Evolutionary conservation across 306 rosid genomes (phyloP), one percentile per base, ranked within the genome.

Genomic region (Rubus idaeus): DNA sequence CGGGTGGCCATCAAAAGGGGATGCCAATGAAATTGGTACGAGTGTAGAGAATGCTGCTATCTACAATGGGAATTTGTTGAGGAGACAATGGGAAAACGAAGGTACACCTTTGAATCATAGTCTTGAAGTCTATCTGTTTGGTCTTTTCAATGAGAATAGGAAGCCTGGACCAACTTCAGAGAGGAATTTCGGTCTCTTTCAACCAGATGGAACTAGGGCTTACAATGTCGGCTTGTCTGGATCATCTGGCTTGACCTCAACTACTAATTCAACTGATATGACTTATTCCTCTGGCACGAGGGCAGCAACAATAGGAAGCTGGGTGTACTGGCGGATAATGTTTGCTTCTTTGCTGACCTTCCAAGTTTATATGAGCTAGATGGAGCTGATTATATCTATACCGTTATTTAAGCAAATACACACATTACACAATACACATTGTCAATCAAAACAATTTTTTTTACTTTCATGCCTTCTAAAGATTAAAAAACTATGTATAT

Each of bases 1-100:
- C 5, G 98, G 98, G 17, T 94, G 98, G 98, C 98, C 98, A 2
- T 91, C 98, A 10, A 90, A 80, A 76, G 98, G 98, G 4, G 97
- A 91, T 41, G 0, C 77, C 3, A 66, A 83, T 18, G 99, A 92
- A 67, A 75, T 44, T 11, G 99, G 98, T 41, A 98, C 96, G 18
- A 86, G 90, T 3, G 70, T 90, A 0, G 82, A 81, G 52, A 96
- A 96, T 84, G 97, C 99, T 2, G 97, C 97, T 0, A 80, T 75
- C 20, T 91, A 89, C 45, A 94, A 90, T 44, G 81, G 90, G 78
- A 94, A 94, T 40, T 75, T 94, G 81, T 14, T 94, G 82, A 90
- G 87, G 26, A 89, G 98, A 65, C 98, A 94, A 78, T 68, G 89
- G 89, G 82, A 39, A 0, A 86, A 88, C 74, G 94, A 94, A 87